Conservation (phyloP, 169 alveolate species). For the Eimeria nieschulzi region DNA sequence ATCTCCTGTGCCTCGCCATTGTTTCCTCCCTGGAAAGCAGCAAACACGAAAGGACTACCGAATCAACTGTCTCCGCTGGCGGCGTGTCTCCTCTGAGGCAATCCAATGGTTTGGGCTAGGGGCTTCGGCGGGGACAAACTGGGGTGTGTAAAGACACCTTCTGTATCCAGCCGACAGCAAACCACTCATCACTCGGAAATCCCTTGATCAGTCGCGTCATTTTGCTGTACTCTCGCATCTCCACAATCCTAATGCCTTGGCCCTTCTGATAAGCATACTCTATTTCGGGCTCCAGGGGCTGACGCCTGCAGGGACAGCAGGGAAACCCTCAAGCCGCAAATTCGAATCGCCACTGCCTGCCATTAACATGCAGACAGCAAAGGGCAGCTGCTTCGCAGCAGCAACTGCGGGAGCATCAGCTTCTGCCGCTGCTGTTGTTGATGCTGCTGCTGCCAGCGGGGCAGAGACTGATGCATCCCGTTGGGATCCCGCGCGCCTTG, state of each 20-base stretch:
- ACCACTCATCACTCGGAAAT: slow-evolving; percentile 47
- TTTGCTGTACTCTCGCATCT: background rate
- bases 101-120: background rate
- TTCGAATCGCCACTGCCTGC: slow-evolving; percentile 15
- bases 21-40: background rate
- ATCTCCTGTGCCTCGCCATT: background rate
- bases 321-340: background rate
- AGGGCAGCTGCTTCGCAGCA: background rate
- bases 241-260: slow-evolving; percentile 11
- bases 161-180: slow-evolving; percentile 63
- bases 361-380: background rate
- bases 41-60: background rate
- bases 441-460: no score
- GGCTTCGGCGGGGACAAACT: background rate
- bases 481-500: no score
- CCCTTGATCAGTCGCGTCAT: slow-evolving; percentile 64
- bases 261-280: slow-evolving; percentile 18
- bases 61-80: background rate
- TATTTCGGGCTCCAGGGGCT: slow-evolving; percentile 34
- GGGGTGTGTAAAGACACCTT: slow-evolving; percentile 10
- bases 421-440: no score
- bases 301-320: slow-evolving; percentile 18
- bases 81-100: background rate
- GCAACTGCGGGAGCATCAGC: background rate
- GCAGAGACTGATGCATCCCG: no score